A percentile compares a stretch with the other conserved stretches of the same genome.
Conservation (phyloP, 2,329 filamentous ascomycete genomes). For the Epichloe elymi region DNA sequence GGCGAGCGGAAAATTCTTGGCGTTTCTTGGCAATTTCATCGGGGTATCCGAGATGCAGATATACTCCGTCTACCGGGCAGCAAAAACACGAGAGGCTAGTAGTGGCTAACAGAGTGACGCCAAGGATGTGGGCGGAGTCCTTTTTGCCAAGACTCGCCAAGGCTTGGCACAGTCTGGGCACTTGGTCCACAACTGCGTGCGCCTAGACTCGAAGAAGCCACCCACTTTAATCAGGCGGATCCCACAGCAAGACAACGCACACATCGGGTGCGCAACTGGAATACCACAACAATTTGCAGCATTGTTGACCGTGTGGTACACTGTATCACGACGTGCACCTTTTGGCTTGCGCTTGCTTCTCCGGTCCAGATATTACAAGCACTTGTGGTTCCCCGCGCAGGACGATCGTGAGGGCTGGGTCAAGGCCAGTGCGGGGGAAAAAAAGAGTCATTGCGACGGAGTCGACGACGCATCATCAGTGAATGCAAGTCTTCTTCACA, state of each 20-base stretch:
- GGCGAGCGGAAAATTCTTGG: slow-evolving; percentile 26
- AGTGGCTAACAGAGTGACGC: slow-evolving; percentile 7
- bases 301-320: not conserved
- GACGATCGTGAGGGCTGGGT: not conserved
- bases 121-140: slow-evolving; percentile 14
- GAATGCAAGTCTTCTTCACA: too few species aligned
- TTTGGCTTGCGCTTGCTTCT: not conserved
- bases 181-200: slow-evolving; percentile 14
- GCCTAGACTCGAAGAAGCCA: not conserved
- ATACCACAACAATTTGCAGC: not conserved
- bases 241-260: not conserved
- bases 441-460: too few species aligned
- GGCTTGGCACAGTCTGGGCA: slow-evolving; percentile 26
- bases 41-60: slow-evolving; percentile 9
- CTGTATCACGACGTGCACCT: not conserved
- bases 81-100: not conserved
- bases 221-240: not conserved
- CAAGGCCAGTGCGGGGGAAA: too few species aligned
- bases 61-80: slow-evolving; percentile 1
- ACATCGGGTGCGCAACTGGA: not conserved
- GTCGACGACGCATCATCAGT: too few species aligned
- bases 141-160: slow-evolving; percentile 23
- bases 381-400: not conserved
- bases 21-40: slow-evolving; percentile 16
- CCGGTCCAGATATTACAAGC: not conserved